Base-by-base conservation (phyloP, 208 protist genomes). In the Acanthamoeba polyphaga region DNA sequence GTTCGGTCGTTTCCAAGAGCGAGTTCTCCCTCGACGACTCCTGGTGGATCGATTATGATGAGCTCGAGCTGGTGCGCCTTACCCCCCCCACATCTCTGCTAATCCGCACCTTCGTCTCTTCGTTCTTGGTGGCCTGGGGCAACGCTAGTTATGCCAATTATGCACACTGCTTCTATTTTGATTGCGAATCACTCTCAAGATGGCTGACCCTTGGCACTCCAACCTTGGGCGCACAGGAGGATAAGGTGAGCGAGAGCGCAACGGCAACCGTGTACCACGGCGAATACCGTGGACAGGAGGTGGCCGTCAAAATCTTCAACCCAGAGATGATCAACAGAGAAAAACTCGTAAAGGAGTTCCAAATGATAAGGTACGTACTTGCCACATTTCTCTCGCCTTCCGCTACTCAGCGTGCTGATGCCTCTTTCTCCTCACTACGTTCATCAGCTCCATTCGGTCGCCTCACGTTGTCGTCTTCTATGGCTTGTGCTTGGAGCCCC, bases 231-330 rank as follows among this genome's bases (percentile, higher is more conserved):
- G 10, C 1, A 3, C 29, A 88, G 80, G 80, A 88, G 38, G 85
- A 92, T 32, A 92, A 92, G 38, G 60, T 92, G 22, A 92, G 85
- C 60, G 85, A 68, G 60, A 74, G 85, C 22, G 85, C 85, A 10
- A 92, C 85, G 38, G 85, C 85, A 12, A 68, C 55, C 2, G 85
- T 92, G 5, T 92, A 92, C 85, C 60, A 92, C 9, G 85, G 85
- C 17, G 85, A 92, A 60, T 92, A 92, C 85, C 55, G 85, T 29
- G 85, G 85, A 8, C 55, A 76, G 38, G 85, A 92, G 60, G 85
- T 92, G 34, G 85, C 85, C 64, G 85, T 92, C 34, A 92, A 92
- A 74, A 92, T 92, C 62, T 74, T 92, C 85, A 92, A 92, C 32
- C 64, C 22, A 12, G 85, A 92, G 85, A 76, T 92, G 85, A 92